phyloP scores from a whole-genome alignment of 108 stramenopile species.

The Fistulifera solaris region DNA sequence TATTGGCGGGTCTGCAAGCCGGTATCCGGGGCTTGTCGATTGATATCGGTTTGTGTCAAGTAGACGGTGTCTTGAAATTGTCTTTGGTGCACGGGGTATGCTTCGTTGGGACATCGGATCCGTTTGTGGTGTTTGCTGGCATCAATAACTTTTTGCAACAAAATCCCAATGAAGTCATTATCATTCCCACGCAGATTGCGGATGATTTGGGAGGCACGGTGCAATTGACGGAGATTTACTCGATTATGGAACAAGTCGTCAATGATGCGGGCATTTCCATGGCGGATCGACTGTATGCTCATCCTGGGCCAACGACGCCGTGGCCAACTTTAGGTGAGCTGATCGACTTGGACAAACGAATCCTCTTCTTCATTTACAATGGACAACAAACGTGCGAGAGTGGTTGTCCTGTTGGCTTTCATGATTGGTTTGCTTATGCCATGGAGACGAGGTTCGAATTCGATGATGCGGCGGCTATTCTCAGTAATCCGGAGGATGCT shows the following conservation, averaged over 20 bases:
- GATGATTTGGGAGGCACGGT: slow-evolving; percentile 13
- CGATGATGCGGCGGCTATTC: no score
- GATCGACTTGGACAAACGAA: slow-evolving; percentile 37
- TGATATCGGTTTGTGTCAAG: slow-evolving; percentile 56
- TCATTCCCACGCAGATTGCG: slow-evolving; percentile 51
- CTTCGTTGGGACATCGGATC: slow-evolving; percentile 35
- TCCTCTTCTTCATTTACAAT: slow-evolving; percentile 53
- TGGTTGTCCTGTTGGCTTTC: slow-evolving; percentile 43
- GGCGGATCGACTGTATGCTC: slow-evolving; percentile 17
- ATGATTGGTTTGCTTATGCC: slow-evolving; percentile 36
- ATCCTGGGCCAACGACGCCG: slow-evolving; percentile 2
- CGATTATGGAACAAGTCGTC: slow-evolving; percentile 12
- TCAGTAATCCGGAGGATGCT: no score
- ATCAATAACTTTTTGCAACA: slow-evolving; percentile 39
- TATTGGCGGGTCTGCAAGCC: slow-evolving; percentile 47
- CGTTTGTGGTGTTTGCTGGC: slow-evolving; percentile 30
- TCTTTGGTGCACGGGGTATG: slow-evolving; percentile 52
- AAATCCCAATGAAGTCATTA: slow-evolving; percentile 45
- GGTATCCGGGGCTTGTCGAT: slow-evolving; percentile 61
- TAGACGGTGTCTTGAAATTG: no score
- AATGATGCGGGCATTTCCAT: no score
- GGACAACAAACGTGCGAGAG: slow-evolving; percentile 32
- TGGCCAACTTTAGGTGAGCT: slow-evolving; percentile 58
- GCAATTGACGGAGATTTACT: slow-evolving; percentile 22
- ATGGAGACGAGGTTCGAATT: slow-evolving; percentile 49